Evolutionary conservation across 805 yeast genomes (phyloP), one percentile per base, ranked within the genome.

Genomic region (Lipomyces oligophaga): DNA sequence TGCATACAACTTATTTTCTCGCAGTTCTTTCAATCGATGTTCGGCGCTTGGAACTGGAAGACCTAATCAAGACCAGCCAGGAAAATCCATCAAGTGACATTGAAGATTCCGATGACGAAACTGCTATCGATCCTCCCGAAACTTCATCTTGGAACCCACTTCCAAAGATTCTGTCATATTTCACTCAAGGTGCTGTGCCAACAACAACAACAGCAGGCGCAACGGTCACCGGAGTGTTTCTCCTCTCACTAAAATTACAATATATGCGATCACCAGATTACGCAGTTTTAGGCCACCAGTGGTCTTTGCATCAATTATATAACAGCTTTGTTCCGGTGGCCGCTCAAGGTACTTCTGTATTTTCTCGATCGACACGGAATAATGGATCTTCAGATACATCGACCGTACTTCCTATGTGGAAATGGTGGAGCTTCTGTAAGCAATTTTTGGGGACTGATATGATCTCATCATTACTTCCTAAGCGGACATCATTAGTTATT

Each of bases 1-100:
- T 85, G 31, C 86, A 81, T 54, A 60, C 79, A 39, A 76, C 89
- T 1, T 85, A 72, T 62, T 76, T 84, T 48, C 68, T 80, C 1
- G 79, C 87, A 0, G 77, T 84, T 1, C 66, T 85, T 25, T 72
- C 82, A 15, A 75, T 85, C 31, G 95, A 86, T 65, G 66, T 80
- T 25, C 74, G 80, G 38, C 71, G 86, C 43, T 62, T 75, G 22
- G 89, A 82, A 55, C 69, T 81, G 15, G 75, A 75, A 13, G 86
- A 80, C 49, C 60, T 80, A 22, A 49, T 49, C 13, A 47, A 38
- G 39, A 44, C 47, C 3, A 41, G 42, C 19, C 31, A 38, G n/a
- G 48, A 31, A 8, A 24, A 31, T 7, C 34, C 47, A 13, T 13
- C 52, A 7, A 42, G 15, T 16, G 37, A 36, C 11, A n/a, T 47